These are phyloP conservation scores for Graphilbum ipis-grandicollis DNA, from an alignment of 2,329 filamentous ascomycete genomes.

Conservation along the genomic window DNA sequence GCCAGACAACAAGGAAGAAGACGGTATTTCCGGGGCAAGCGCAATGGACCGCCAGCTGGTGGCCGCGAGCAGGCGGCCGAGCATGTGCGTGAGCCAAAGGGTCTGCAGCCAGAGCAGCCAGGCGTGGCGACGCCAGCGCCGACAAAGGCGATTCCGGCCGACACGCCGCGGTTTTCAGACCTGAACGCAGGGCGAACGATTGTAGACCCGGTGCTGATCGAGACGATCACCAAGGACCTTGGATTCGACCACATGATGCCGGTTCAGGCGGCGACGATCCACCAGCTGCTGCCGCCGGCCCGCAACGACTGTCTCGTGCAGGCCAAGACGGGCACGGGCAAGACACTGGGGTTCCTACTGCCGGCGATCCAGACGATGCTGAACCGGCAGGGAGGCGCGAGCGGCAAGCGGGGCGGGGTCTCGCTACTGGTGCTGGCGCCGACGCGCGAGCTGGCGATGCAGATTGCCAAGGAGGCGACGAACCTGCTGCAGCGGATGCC, in stretches of 20 bases:
- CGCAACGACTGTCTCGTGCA: constrained; percentile 48
- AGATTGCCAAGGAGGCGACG: constrained; percentile 54
- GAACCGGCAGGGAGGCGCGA: constrained; percentile 11
- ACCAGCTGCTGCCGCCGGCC: constrained; percentile 26
- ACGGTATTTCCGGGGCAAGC: background rate
- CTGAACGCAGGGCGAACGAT: constrained; percentile 19
- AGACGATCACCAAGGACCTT: constrained; percentile 29
- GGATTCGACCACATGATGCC: constrained; percentile 35
- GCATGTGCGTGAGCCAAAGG: too few species aligned
- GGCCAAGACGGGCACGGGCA: constrained; percentile 76
- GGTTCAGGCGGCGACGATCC: constrained; percentile 34
- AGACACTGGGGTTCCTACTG: constrained; percentile 68
- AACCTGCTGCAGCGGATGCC: constrained; percentile 56
- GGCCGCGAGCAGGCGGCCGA: background rate
- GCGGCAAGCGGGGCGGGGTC: constrained; percentile 20
- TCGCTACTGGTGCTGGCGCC: constrained; percentile 51
- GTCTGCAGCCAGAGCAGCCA: background rate
- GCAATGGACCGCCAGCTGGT: background rate
- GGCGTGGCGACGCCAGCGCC: constrained; percentile 16
- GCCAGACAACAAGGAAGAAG: background rate
- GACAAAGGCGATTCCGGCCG: constrained; percentile 20
- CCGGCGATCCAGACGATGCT: constrained; percentile 70
- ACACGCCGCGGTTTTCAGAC: constrained; percentile 28
- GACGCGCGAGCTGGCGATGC: constrained; percentile 52
- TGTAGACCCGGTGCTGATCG: constrained; percentile 27